Base-by-base conservation (phyloP, 148 eudicot species). In the Rhododendron simsii region DNA sequence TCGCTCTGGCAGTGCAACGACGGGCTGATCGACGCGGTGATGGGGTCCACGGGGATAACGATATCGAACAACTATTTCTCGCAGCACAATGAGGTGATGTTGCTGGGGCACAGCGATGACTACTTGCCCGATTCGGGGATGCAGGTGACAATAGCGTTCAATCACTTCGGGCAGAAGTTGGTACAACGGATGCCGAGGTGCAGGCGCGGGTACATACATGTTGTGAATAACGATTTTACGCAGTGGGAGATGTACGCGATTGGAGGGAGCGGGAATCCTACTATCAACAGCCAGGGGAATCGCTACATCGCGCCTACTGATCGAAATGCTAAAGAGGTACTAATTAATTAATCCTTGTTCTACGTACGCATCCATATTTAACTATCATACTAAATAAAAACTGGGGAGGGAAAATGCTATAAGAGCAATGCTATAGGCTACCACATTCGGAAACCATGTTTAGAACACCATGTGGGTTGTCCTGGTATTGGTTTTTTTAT, bases 71-170 rank as follows among this genome's bases (percentile, higher is more conserved):
- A 78, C 48, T 82, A 28, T 23, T 88, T 86, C 23, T 51, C 87
- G n/a, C 87, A 86, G 7, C 90, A 88, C 35, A 74, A 88, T 11
- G 88, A 88, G 63, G 90, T 88, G n/a, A 88, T 88, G 90, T 6
- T 88, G 48, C 13, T 88, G 33, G 90, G 90, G 1, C 90, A 88
- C 65, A 83, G 87, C 76, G 90, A 88, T 13, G 86, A 86, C 16
- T 88, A 88, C 33, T 28, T 83, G 81, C 88, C 87, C 2, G 90
- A 88, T 67, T 75, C 87, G 3, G 87, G 87, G 0, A 88, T 88
- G 89, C 89, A 88, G 74, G 86, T 85, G 71, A 85, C 84, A 14
- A 81, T 81, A 81, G 84, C 84, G 73, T 81, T 81, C 26, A 81
- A 81, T 23, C 84, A 81, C 18, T 81, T 81, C 12, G 84, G 84